A percentile compares a stretch with the other conserved stretches of the same genome.
Conservation (phyloP, 345 rosid genomes). For the Odontarrhena argentea region DNA sequence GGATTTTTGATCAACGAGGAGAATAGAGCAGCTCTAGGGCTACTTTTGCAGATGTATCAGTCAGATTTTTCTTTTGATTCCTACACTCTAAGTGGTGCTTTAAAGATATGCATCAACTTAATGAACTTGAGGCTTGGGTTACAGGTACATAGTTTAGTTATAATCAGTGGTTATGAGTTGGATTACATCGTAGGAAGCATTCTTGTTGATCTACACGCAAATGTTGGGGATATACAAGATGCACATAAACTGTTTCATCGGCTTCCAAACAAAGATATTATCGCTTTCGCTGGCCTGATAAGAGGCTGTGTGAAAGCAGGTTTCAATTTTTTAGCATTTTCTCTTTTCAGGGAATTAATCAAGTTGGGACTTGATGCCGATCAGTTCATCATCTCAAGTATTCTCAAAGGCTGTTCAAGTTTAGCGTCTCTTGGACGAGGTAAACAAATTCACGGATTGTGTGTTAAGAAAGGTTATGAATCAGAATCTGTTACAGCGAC, state of each 20-base stretch:
- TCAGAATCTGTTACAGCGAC: constrained; percentile 52
- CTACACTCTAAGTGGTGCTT: constrained; percentile 61
- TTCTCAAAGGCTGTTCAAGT: constrained; percentile 66
- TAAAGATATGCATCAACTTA: constrained; percentile 63
- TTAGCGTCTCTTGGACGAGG: constrained; percentile 58
- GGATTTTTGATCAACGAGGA: constrained; percentile 54
- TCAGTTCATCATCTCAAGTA: constrained; percentile 54
- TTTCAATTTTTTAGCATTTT: constrained; percentile 45
- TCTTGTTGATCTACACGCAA: constrained; percentile 61
- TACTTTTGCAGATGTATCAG: constrained; percentile 49
- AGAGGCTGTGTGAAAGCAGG: constrained; percentile 57
- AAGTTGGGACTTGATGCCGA: constrained; percentile 47
- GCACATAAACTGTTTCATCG: constrained; percentile 47
- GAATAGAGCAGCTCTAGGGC: constrained; percentile 46
- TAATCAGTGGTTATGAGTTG: constrained; percentile 55
- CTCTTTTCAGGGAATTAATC: constrained; percentile 55
- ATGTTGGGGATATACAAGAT: constrained; percentile 47
- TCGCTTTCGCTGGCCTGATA: constrained; percentile 68
- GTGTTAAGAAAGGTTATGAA: constrained; percentile 59
- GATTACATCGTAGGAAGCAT: constrained; percentile 67
- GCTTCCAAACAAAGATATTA: constrained; percentile 59
- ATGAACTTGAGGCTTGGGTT: constrained; percentile 50
- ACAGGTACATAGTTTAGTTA: constrained; percentile 67
- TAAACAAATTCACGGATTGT: constrained; percentile 62
- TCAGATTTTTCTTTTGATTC: constrained; percentile 53